Evolutionary conservation across 495 filamentous ascomycete genomes (phyloP).

Genomic region (Penicillium crystallinum): DNA sequence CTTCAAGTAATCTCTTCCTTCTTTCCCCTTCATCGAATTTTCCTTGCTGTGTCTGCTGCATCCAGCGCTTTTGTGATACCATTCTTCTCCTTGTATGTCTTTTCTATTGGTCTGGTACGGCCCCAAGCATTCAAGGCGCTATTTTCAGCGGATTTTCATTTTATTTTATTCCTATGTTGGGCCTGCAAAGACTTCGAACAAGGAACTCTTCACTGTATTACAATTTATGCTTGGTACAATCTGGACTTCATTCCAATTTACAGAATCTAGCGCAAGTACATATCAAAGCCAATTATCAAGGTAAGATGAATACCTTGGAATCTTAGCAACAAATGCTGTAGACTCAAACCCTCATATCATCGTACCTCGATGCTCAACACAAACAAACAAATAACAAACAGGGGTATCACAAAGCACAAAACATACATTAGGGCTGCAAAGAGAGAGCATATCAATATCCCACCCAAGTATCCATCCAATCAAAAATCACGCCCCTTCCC

Average conservation of each 20-base stretch:
- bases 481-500: conserved; percentile 22
- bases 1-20: conserved; percentile 48
- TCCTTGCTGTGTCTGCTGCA: conserved; percentile 10
- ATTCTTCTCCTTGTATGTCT: conserved; percentile 18
- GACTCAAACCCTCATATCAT: too few species aligned
- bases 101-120: conserved; percentile 10
- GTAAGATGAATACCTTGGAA: too few species aligned
- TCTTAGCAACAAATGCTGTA: too few species aligned
- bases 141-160: conserved; percentile 3
- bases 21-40: not conserved
- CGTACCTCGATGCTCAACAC: too few species aligned
- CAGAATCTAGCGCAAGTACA: not conserved
- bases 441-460: not conserved
- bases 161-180: not conserved
- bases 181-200: not conserved
- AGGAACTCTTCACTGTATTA: not conserved
- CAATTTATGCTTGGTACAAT: not conserved
- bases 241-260: not conserved
- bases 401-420: conserved; percentile 1
- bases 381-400: not conserved
- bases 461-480: not conserved
- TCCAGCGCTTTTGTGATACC: conserved; percentile 39
- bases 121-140: conserved; percentile 18
- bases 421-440: not conserved
- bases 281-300: not conserved